These are phyloP conservation scores for Kalanchoe fedtschenkoi DNA, from an alignment of 164 flowering plant genomes.

Conservation along the genomic window DNA sequence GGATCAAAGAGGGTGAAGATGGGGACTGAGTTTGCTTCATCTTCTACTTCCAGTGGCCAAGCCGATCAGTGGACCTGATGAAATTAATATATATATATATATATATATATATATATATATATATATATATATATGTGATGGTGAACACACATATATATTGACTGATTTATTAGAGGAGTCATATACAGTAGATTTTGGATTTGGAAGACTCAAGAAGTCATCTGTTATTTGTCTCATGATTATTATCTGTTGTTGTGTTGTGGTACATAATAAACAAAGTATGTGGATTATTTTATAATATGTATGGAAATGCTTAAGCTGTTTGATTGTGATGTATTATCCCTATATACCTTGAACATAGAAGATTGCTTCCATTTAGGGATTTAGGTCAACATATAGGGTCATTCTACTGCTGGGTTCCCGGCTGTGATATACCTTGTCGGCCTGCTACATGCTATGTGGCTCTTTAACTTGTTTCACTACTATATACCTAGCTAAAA, in stretches of 20 bases:
- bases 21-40: conserved; percentile 33
- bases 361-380: too few species aligned
- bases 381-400: too few species aligned
- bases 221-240: not conserved
- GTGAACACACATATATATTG: not conserved
- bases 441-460: too few species aligned
- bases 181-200: not conserved
- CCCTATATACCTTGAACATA: too few species aligned
- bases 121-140: not conserved
- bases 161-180: not conserved
- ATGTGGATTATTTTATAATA: not conserved
- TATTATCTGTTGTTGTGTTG: not conserved
- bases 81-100: too few species aligned
- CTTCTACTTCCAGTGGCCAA: conserved; percentile 48
- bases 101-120: too few species aligned
- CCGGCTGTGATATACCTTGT: too few species aligned
- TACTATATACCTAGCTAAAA: too few species aligned
- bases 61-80: conserved; percentile 72
- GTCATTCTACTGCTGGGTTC: too few species aligned
- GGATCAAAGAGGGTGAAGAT: conserved; percentile 31
- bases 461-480: too few species aligned
- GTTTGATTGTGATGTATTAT: not conserved
- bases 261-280: not conserved
- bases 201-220: not conserved
- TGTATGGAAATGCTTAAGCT: not conserved